Evolutionary conservation across 768 basidiomycete genomes (phyloP), one percentile per base, ranked within the genome.

Genomic region (Naganishia randhawae): DNA sequence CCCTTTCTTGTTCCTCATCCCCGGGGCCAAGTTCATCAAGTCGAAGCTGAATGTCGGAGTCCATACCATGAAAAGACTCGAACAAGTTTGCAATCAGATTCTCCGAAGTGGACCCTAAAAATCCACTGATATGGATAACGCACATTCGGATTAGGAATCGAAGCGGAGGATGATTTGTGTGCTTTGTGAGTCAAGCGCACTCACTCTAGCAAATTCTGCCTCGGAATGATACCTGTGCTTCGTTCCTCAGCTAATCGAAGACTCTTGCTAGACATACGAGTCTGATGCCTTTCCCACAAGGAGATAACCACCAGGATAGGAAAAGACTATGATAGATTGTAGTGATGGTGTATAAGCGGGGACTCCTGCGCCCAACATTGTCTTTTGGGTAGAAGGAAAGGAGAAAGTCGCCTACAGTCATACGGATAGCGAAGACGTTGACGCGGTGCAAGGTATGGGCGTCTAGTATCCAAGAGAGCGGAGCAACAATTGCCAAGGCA

Each of bases 361-460:
- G 5, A 32, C 9, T 29, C 6, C 16, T 52, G 5, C 27, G 7
- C 25, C 13, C 27, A 22, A 52, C 3, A 1, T 8, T 2, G 5
- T 11, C 9, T 29, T 31, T 33, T 9, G 51, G 29, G 29, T 33
- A 11, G 6, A 37, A 11, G 31, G n/a, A 22, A 10, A 13, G 10
- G 61, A 51, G 25, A 25, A 32, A 54, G 37, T 14, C 54, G 39
- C 42, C 51, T 16, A 57, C 35, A 7, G 92, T 94, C 17, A 89
- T 66, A 69, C 86, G 89, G 78, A 96, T 92, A 61, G 92, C 83
- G 76, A 92, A 87, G 3, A 94, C 92, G 72, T 95, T 95, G 39
- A 85, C 81, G 1, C 87, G 84, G 74, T 96, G 93, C n/a, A 95
- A 81, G 11, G 85, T 83, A 41, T 90, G 85, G 2, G 92, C 90